Evolutionary conservation across 108 stramenopile genomes (phyloP).

Genomic region (Skeletonema costatum): DNA sequence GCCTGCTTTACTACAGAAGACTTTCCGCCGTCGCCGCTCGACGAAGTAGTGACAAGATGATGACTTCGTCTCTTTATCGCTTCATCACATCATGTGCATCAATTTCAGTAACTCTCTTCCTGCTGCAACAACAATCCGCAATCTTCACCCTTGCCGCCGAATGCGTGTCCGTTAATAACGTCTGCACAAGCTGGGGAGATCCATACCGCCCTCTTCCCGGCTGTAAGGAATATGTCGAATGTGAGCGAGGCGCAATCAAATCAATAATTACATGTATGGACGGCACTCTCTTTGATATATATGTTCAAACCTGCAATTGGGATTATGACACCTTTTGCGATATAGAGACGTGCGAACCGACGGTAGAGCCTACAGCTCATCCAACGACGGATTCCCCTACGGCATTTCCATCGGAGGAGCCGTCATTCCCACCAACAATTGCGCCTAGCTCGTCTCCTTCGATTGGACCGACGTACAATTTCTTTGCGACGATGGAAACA

Average conservation of each 20-base stretch:
- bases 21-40: no score
- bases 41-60: not conserved
- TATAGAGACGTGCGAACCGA: not conserved
- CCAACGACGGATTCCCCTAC: not conserved
- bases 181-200: not conserved
- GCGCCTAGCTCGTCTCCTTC: not conserved
- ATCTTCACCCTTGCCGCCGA: not conserved
- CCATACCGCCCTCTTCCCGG: not conserved
- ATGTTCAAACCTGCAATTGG: not conserved
- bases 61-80: not conserved
- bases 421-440: not conserved
- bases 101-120: not conserved
- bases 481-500: not conserved
- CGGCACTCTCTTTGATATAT: not conserved
- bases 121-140: not conserved
- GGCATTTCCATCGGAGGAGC: not conserved
- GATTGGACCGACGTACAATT: not conserved
- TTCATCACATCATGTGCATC: not conserved
- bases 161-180: not conserved
- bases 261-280: not conserved
- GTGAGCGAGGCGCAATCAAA: not conserved
- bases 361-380: not conserved
- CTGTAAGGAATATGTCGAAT: not conserved
- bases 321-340: not conserved
- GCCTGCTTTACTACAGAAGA: no score